Conservation (phyloP, 371 early-diverging fungal genomes). For the Mortierella sp. region DNA sequence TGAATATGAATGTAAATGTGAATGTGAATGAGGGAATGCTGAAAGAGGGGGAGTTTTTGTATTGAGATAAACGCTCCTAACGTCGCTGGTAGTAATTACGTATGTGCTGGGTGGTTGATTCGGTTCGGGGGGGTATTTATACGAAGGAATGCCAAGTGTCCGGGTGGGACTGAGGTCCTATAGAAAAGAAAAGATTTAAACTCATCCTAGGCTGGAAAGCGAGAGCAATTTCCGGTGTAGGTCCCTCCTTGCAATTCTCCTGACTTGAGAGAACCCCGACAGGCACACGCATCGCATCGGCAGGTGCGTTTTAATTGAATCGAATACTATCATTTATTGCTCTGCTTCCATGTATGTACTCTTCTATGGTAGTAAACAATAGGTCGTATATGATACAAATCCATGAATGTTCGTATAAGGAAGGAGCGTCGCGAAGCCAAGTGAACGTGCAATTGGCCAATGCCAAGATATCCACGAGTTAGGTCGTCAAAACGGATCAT, state of each 20-base stretch:
- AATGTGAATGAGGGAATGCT: background rate
- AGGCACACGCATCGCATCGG: background rate
- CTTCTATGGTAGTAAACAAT: background rate
- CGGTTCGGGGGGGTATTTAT: background rate
- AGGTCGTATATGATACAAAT: no score
- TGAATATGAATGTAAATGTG: background rate
- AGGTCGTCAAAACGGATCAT: background rate
- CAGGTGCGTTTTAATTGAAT: background rate
- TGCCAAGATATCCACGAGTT: slow-evolving; percentile 5
- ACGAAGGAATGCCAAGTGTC: background rate
- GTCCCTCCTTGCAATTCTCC: background rate
- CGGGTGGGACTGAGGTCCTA: background rate
- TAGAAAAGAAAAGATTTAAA: background rate
- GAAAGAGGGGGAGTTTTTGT: background rate
- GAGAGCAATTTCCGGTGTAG: background rate
- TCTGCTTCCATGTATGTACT: background rate
- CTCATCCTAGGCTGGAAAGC: background rate
- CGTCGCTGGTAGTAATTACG: background rate
- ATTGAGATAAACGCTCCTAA: background rate
- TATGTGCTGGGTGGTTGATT: background rate
- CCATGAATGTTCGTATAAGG: no score
- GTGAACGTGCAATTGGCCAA: background rate
- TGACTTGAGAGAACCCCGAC: background rate
- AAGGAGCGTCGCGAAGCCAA: background rate
- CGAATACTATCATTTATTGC: background rate